Base-by-base conservation (phyloP, 1,284 basidiomycete species). In the Hortiboletus rubellus region DNA sequence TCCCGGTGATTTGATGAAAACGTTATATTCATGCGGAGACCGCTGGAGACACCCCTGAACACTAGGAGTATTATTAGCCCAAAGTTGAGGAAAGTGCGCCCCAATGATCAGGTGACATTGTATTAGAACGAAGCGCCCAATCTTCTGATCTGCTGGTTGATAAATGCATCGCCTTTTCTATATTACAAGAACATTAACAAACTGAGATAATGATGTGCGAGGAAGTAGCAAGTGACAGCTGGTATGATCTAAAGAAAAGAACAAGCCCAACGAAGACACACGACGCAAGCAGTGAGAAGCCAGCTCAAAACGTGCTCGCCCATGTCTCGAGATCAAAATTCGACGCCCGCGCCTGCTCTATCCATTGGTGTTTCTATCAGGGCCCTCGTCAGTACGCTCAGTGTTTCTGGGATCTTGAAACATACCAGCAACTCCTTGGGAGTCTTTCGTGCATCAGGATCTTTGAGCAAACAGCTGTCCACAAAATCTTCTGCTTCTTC, bases 381-480 rank as follows among this genome's bases (percentile, higher is more conserved):
- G 15, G 46, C n/a, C 37, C 40, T 45, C 41, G 53, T 61, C 9
- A 66, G 49, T 50, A 22, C 7, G 31, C 45, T 36, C 47, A 9
- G 50, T 31, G 6, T 14, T 27, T 9, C 54, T 11, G 41, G 15
- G 3, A 54, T 33, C 54, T 52, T 9, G 33, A 40, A 22, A 78
- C 86, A 54, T 66, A 91, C 92, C 72, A 95, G 72, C 17, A 96
- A 74, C 58, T 92, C 88, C 74, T 91, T 92, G 5, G 94, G 93
- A 42, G 89, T 91, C 70, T 81, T 84, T 65, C 94, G 77, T 61
- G 77, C 76, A 57, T 85, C 82, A 3, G 91, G 92, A 65, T 94
- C 89, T 75, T 97, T 97, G 68, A 86, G 67, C 70, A 97, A 74
- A 75, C 93, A 96, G 33, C 83, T 84, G 68, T 94, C 89, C 42